Evolutionary conservation across 169 alveolate genomes (phyloP).

Genomic region (Cryptosporidium bovis): DNA sequence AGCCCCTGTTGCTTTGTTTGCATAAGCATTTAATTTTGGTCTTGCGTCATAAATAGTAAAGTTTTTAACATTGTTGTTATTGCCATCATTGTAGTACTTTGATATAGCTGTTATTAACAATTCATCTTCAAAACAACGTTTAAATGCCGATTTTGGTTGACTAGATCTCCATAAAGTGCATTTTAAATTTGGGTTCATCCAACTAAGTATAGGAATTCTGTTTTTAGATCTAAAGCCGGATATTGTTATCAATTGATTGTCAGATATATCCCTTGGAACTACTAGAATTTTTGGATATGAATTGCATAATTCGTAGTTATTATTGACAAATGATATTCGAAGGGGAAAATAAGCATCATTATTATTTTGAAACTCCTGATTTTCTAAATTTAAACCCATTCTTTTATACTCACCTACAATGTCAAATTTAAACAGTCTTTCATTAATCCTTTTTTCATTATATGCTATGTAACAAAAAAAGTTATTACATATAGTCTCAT

Average conservation of each 20-base stretch:
- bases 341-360: not conserved
- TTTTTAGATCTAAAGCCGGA: constrained; percentile 78
- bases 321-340: constrained; percentile 74
- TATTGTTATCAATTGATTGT: constrained; percentile 74
- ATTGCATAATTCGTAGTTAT: constrained; percentile 75
- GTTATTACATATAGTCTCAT: constrained; percentile 9
- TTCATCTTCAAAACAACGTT: constrained; percentile 76
- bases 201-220: constrained; percentile 80
- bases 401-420: constrained; percentile 21
- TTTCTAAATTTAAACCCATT: constrained; percentile 31
- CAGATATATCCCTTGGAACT: constrained; percentile 77
- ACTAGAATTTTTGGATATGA: constrained; percentile 79
- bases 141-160: constrained; percentile 75
- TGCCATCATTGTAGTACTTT: constrained; percentile 60
- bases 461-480: constrained; percentile 11
- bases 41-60: constrained; percentile 78
- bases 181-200: constrained; percentile 44
- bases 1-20: constrained; percentile 82
- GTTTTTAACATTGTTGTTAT: constrained; percentile 36
- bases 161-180: constrained; percentile 76
- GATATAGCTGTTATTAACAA: constrained; percentile 67
- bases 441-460: not conserved
- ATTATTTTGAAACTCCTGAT: not conserved
- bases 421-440: constrained; percentile 20
- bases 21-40: constrained; percentile 82